A percentile compares a stretch with the other conserved stretches of the same genome.
Conservation (phyloP, 352 stramenopile species). For the Nothophytophthora sp. region DNA sequence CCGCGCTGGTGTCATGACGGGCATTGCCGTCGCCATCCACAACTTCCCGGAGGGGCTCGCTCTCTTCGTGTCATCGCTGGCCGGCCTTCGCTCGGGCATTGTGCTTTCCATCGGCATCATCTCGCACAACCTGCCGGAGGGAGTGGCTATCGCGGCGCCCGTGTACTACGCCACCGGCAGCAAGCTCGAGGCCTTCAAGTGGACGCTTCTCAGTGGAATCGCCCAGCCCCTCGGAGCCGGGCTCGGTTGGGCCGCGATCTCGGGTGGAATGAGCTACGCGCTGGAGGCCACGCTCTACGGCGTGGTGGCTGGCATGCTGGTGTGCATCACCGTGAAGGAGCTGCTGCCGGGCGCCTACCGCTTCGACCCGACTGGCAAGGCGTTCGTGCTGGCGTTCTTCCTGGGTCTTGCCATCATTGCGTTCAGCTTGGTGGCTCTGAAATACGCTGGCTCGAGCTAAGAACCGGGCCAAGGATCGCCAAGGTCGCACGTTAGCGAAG, state of each 20-base stretch:
- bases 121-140: conserved; percentile 96
- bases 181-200: conserved; percentile 88
- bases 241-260: conserved; percentile 48
- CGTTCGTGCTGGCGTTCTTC: conserved; percentile 86
- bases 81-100: conserved; percentile 84
- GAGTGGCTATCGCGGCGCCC: conserved; percentile 92
- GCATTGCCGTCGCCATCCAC: conserved; percentile 57
- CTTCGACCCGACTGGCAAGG: conserved; percentile 84
- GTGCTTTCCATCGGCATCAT: conserved; percentile 93
- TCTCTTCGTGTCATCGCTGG: conserved; percentile 92
- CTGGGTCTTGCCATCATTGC: conserved; percentile 90
- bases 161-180: conserved; percentile 95
- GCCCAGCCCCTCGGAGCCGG: conserved; percentile 88
- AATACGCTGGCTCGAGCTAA: conserved; percentile 66
- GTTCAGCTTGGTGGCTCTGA: conserved; percentile 87
- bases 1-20: conserved; percentile 90
- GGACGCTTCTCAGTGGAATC: conserved; percentile 81
- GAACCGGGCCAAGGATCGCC: no score
- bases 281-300: conserved; percentile 89
- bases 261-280: conserved; percentile 42
- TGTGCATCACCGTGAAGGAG: conserved; percentile 91
- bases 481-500: no score
- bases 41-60: conserved; percentile 96
- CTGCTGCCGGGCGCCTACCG: conserved; percentile 89
- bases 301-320: conserved; percentile 92